Evolutionary conservation across 2,329 filamentous ascomycete genomes (phyloP), one percentile per base, ranked within the genome.

Genomic region (Penicillium janthinellum): DNA sequence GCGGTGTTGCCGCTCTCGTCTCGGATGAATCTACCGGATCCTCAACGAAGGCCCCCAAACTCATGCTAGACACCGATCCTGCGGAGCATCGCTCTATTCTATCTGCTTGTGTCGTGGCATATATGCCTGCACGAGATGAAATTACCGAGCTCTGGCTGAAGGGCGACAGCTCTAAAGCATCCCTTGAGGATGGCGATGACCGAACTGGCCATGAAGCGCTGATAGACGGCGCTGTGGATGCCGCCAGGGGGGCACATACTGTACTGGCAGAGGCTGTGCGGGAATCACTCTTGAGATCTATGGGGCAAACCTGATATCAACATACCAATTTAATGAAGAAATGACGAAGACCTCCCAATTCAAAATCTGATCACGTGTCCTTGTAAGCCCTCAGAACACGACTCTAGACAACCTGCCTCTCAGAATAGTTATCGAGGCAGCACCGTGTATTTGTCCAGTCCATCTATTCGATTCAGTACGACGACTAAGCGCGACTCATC

Each of bases 141-240:
- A 87, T 98, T 54, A 97, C 94, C 8, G 93, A 96, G 72, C 77
- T 98, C 17, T 99, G 95, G 95, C 86, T 96, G 71, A 97, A 93
- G 78, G 94, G 95, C 17, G 83, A 88, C 71, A 77, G 81, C 54
- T 77, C 77, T 3, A 72, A 69, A 57, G 67, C 64, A 12, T 64
- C 68, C 25, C 64, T 68, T 45, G 66, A 66, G 31, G 54, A 62
- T 38, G 57, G 76, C 73, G 64, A 80, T 77, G 52, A 70, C 68
- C 55, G 75, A 73, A 56, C 78, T 5, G 69, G 69, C 5, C 72
- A 78, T 68, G 85, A 88, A 59, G 74, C 80, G 17, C 74, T 90
- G 53, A 79, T 88, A 35, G 86, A 90, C 67, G 83, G 82, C 61
- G 87, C 88, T 54, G 85, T 88, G 34, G 83, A 85, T 70, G 86